These are phyloP conservation scores for Populus trichocarpa DNA, from an alignment of 441 rosid species.

Conservation along the genomic window DNA sequence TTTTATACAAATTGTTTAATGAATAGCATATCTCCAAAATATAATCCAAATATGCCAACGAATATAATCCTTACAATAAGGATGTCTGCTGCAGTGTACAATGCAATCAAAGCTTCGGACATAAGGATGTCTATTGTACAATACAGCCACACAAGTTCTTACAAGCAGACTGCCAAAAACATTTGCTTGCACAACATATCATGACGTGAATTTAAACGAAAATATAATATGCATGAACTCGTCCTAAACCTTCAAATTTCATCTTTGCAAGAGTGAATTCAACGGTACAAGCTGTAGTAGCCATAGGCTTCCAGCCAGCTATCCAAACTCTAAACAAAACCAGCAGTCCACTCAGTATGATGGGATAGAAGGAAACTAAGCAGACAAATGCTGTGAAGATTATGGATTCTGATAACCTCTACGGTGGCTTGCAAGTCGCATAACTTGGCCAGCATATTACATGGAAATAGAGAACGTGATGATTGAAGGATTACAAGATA, in stretches of 20 bases:
- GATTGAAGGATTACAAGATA: background rate
- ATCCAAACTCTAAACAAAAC: no score
- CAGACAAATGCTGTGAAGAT: background rate
- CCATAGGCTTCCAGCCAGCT: no score
- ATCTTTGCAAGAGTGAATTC: no score
- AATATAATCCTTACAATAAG: no score
- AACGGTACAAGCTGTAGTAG: no score
- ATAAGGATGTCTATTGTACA: background rate
- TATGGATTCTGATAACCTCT: background rate
- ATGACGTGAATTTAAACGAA: no score
- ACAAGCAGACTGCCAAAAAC: background rate
- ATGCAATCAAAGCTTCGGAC: background rate
- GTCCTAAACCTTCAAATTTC: no score
- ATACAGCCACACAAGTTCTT: background rate
- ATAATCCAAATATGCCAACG: no score
- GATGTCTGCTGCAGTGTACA: no score
- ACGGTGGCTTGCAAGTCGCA: background rate
- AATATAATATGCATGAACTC: no score
- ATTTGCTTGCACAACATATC: no score
- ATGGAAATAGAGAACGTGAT: background rate
- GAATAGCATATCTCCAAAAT: background rate
- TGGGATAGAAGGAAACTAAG: background rate
- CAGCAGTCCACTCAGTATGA: background rate
- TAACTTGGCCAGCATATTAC: background rate
- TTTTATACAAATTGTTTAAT: background rate